Percentiles rank a stretch among this genome's conserved stretches.
These are phyloP conservation scores for Aspergillus fischeri DNA, from an alignment of 2,329 filamentous ascomycete species.

Conservation along the genomic window DNA sequence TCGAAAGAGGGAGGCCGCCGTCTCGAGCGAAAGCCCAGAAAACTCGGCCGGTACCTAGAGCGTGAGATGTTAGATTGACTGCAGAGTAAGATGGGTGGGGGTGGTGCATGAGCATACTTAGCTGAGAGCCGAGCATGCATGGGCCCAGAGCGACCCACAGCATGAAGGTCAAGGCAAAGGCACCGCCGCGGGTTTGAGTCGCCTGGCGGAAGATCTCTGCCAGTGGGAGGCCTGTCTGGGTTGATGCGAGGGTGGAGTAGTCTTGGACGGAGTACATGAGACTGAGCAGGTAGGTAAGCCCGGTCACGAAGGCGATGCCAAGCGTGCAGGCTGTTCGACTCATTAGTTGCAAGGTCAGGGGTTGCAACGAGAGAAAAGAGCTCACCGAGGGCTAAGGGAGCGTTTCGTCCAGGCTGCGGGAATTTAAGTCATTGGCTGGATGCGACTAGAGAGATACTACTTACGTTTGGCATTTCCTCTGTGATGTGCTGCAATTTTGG, in stretches of 20 bases:
- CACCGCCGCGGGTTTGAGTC: slow-evolving; percentile 48
- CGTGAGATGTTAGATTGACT: background rate
- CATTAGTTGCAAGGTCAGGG: too few species aligned
- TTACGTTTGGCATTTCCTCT: slow-evolving; percentile 50
- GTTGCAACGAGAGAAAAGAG: too few species aligned
- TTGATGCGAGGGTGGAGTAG: slow-evolving; percentile 40
- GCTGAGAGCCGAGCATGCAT: slow-evolving; percentile 31
- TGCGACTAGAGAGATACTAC: slow-evolving; percentile 11
- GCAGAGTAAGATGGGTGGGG: slow-evolving; percentile 29
- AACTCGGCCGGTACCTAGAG: slow-evolving; percentile 49
- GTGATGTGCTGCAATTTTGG: slow-evolving; percentile 40
- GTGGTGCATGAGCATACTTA: slow-evolving; percentile 16
- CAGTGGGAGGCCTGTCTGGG: slow-evolving; percentile 53
- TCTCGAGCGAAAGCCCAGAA: slow-evolving; percentile 59
- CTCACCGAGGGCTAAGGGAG: slow-evolving; percentile 28
- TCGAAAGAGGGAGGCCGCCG: slow-evolving; percentile 36
- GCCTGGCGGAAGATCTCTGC: slow-evolving; percentile 62
- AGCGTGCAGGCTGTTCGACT: slow-evolving; percentile 42
- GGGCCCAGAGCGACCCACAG: slow-evolving; percentile 32
- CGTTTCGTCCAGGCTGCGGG: slow-evolving; percentile 26
- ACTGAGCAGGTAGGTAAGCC: slow-evolving; percentile 47
- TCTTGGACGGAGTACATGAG: slow-evolving; percentile 53
- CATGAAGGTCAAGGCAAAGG: slow-evolving; percentile 48
- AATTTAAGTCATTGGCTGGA: too few species aligned
- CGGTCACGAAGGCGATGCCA: slow-evolving; percentile 48